A percentile compares a stretch with the other conserved stretches of the same genome.
These are phyloP conservation scores for Phytophthora podocarpi DNA, from an alignment of 352 stramenopile genomes.

Conservation along the genomic window DNA sequence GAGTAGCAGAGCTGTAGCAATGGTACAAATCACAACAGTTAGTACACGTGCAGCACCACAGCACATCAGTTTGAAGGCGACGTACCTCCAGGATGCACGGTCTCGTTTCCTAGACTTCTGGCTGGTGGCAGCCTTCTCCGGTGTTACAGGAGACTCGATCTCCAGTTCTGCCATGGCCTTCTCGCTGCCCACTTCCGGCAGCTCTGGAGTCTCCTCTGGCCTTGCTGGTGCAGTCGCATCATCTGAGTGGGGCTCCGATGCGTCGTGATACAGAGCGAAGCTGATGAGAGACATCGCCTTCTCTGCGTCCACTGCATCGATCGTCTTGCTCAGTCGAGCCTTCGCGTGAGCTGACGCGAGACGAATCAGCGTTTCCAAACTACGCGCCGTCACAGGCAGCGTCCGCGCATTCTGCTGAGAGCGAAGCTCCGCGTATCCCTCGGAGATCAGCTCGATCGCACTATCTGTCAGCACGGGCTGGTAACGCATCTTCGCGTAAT, in stretches of 20 bases:
- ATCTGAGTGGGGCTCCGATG: conserved; percentile 50
- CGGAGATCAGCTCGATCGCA: conserved; percentile 95
- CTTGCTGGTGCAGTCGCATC: conserved; percentile 12
- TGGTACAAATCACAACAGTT: conserved; percentile 6
- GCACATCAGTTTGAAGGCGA: conserved; percentile 10
- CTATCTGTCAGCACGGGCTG: conserved; percentile 85
- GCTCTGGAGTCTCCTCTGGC: conserved; percentile 19
- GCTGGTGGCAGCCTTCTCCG: conserved; percentile 9
- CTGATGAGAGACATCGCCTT: conserved; percentile 96
- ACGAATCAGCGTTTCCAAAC: conserved; percentile 99
- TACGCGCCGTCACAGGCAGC: conserved; percentile 97
- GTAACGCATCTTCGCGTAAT: conserved; percentile 98
- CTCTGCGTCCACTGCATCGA: conserved; percentile 85
- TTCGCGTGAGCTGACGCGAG: conserved; percentile 98
- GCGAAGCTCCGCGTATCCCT: conserved; percentile 97
- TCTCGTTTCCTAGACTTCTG: conserved; percentile 68
- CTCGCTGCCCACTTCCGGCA: conserved; percentile 14
- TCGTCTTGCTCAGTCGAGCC: conserved; percentile 89
- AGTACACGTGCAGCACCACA: background rate
- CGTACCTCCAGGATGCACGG: conserved; percentile 65
- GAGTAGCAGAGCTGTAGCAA: conserved; percentile 50
- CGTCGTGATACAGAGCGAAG: conserved; percentile 98
- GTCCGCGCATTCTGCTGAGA: conserved; percentile 94
- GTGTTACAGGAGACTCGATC: conserved; percentile 30
- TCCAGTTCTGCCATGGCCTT: conserved; percentile 40